Base-by-base conservation (phyloP, 306 rosid genomes). In the Herpetospermum pedunculosum region DNA sequence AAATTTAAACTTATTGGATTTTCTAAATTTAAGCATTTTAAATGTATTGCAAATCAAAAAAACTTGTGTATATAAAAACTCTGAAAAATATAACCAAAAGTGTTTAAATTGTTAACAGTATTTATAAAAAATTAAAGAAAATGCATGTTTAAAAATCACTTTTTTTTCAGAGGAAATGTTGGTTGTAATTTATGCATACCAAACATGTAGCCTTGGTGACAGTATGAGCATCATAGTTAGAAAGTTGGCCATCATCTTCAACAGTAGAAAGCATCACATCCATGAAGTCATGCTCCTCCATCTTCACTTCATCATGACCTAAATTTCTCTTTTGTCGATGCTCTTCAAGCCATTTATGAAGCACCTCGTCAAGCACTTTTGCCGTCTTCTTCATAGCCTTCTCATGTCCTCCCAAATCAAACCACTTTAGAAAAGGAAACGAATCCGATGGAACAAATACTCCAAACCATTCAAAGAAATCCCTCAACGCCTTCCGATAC, bases 311-410 rank as follows among this genome's bases (percentile, higher is more conserved):
- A 14, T n/a, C 29, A 9, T n/a, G n/a, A n/a, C n/a, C n/a, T n/a
- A 30, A 53, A 64, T 32, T 74, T 73, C 86, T 41, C 32, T 6
- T 84, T 10, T 25, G 46, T 40, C 18, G 87, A 70, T 86, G 91
- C 79, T 84, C 87, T n/a, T n/a, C n/a, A n/a, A n/a, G n/a, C n/a
- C n/a, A n/a, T n/a, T n/a, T n/a, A n/a, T n/a, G n/a, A n/a, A 86
- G 83, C 63, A 86, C 81, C 4, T 23, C 74, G 47, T 88, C 91
- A 11, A 88, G 65, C 26, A 86, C 91, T 62, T 54, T 74, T 0
- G 93, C 88, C 5, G 90, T 88, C 70, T 79, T 86, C 81, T 84
- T 88, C 93, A 88, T 86, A 0, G 90, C 86, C 80, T 8, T 86
- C 78, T 84, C 86, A 43, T 81, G 81, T 13, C 91, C 91, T 73